phyloP scores from a whole-genome alignment of 176 grass and related monocot species.

The Areca catechu region DNA sequence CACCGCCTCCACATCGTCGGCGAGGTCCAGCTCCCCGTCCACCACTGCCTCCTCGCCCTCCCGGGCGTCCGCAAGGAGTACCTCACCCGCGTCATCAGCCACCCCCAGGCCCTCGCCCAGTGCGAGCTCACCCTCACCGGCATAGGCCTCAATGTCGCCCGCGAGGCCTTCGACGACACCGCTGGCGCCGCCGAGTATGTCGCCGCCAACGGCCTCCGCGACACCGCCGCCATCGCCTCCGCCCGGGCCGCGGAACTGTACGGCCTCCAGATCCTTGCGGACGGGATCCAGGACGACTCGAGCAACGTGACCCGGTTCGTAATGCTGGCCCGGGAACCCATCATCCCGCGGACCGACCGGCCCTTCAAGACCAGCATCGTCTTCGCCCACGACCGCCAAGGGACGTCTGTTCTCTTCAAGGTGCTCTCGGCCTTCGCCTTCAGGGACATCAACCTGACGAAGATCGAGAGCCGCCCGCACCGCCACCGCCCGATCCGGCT shows the following conservation, averaged over 20 bases:
- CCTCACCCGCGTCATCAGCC: constrained; percentile 31
- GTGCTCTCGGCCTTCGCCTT: no score
- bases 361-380: constrained; percentile 28
- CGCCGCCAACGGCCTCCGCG: constrained; percentile 9
- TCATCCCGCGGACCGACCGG: constrained; percentile 17
- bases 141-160: constrained; percentile 12
- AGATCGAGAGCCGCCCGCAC: constrained; percentile 6
- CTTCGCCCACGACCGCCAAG: no score
- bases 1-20: constrained; percentile 36
- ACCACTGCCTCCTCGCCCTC: no score
- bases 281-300: constrained; percentile 18
- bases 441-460: constrained; percentile 1
- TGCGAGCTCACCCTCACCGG: constrained; percentile 25
- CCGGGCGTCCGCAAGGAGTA: constrained; percentile 27
- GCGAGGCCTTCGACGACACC: constrained; percentile 23
- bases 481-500: background rate
- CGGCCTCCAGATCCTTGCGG: constrained; percentile 11
- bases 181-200: constrained; percentile 25
- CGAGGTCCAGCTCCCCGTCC: no score
- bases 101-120: constrained; percentile 37
- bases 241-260: constrained; percentile 15
- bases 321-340: constrained; percentile 19
- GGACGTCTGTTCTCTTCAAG: no score
- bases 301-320: constrained; percentile 25
- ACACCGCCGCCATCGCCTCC: constrained; percentile 23